Conservation (phyloP, 768 basidiomycete species). For the Kwoniella bestiolae region DNA sequence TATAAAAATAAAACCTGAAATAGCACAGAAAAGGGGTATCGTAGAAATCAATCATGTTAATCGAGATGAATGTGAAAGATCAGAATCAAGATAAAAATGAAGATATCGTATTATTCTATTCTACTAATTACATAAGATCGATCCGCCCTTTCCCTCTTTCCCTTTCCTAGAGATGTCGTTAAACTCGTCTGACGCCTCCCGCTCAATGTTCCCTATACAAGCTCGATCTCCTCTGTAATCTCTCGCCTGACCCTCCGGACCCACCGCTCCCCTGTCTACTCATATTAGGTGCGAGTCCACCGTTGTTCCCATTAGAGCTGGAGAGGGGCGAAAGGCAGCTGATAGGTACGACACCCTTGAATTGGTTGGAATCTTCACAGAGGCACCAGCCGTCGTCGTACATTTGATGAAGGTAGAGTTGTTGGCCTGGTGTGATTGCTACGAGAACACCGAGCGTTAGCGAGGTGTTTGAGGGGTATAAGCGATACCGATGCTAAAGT, state of each 20-base stretch:
- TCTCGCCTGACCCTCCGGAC: conserved; percentile 4
- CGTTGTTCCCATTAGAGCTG: conserved; percentile 6
- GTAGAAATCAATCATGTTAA: no score
- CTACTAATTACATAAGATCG: not conserved
- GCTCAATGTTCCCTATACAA: conserved; percentile 16
- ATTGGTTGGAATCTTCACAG: conserved; percentile 50
- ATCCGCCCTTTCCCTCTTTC: not conserved
- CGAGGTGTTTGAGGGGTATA: no score
- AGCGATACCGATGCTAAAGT: no score
- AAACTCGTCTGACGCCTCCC: not conserved
- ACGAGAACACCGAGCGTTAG: no score
- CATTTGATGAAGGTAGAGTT: conserved; percentile 51
- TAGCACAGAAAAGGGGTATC: no score
- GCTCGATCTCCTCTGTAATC: conserved; percentile 25
- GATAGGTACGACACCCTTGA: conserved; percentile 53
- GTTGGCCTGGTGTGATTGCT: conserved; percentile 54
- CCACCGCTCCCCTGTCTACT: conserved; percentile 12
- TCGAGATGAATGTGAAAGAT: no score
- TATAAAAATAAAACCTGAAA: no score
- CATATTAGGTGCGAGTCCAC: conserved; percentile 7
- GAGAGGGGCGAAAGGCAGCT: conserved; percentile 49
- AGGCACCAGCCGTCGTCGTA: conserved; percentile 57
- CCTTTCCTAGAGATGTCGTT: not conserved
- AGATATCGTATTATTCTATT: no score
- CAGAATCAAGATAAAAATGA: no score